Base-by-base conservation (phyloP, 2,329 filamentous ascomycete species). In the Fusarium napiforme region DNA sequence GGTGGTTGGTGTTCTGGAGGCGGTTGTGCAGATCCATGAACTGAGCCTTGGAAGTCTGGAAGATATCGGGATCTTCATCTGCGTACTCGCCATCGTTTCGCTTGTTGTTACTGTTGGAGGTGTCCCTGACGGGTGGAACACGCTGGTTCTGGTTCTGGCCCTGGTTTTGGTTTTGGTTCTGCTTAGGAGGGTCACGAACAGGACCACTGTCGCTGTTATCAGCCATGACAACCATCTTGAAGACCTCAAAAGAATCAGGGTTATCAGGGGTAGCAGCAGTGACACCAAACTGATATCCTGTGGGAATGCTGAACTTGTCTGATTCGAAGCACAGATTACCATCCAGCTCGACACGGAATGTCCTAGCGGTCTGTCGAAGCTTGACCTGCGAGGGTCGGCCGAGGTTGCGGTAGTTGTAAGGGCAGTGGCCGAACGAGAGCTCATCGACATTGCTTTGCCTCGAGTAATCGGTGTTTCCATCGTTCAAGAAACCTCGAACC, bases 171-270 rank as follows among this genome's bases (percentile, higher is more conserved):
- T 60, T 67, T 12, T 64, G 64, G n/a, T 66, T 59, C 53, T 82
- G 78, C 56, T 69, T 72, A 60, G 40, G 69, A 74, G 61, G 78
- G 77, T 68, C 81, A 78, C 57, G 73, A 64, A 71, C 65, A 75
- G 78, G 47, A 62, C 78, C 64, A n/a, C 59, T 60, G 18, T 75
- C 74, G 39, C 71, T 78, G 66, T 77, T 84, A 77, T 90, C 88
- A 16, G 88, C 91, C 79, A 91, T 90, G 58, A 96, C 89, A 40
- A 93, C 87, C 79, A 98, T 89, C 81, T 96, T 97, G 86, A 95
- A 96, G 74, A 97, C 83, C 83, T 99, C 96, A 78, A 98, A 97
- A 9, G 94, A 97, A 83, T 99, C 96, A 2, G 96, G 95, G 77
- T 91, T 95, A 75, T 98, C 96, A 36, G 94, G 93, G 7, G 94